These are phyloP conservation scores for Pilatotrama ljubarskyi DNA, from an alignment of 768 basidiomycete genomes.

Conservation along the genomic window DNA sequence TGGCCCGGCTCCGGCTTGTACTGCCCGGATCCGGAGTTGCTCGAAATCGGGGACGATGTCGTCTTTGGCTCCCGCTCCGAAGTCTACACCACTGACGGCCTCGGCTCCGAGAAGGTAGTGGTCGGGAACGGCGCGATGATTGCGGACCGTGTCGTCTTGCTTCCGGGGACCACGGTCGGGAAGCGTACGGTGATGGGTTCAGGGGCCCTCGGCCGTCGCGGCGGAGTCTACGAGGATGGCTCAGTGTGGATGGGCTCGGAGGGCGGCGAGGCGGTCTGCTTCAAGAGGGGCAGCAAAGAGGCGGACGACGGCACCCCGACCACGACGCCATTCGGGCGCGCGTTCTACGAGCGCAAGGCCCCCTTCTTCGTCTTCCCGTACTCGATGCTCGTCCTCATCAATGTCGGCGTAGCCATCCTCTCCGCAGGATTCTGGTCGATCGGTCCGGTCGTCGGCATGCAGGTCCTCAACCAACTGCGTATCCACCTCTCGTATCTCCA, in stretches of 20 bases:
- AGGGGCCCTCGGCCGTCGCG: conserved; percentile 44
- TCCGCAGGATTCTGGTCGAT: conserved; percentile 47
- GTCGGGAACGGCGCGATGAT: conserved; percentile 51
- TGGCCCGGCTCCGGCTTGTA: conserved; percentile 50
- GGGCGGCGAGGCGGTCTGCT: conserved; percentile 37
- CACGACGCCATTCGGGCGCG: conserved; percentile 44
- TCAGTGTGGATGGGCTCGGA: conserved; percentile 51
- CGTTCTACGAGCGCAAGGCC: conserved; percentile 44
- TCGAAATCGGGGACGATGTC: conserved; percentile 51
- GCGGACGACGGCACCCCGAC: conserved; percentile 21
- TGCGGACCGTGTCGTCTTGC: conserved; percentile 49
- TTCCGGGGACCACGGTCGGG: conserved; percentile 45
- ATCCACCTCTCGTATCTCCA: conserved; percentile 35
- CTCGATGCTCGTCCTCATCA: conserved; percentile 37
- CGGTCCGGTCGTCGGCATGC: conserved; percentile 41
- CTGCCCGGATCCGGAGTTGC: conserved; percentile 48
- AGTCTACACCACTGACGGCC: conserved; percentile 45
- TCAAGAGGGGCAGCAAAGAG: conserved; percentile 18
- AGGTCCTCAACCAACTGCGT: conserved; percentile 39
- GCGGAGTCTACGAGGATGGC: conserved; percentile 42
- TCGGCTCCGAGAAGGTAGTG: conserved; percentile 41
- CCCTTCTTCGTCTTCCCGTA: conserved; percentile 45
- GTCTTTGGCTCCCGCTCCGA: conserved; percentile 49
- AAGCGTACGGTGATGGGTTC: conserved; percentile 47
- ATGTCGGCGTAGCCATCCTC: conserved; percentile 39